Conservation (phyloP, 2,329 filamentous ascomycete genomes). For the Thermoascus crustaceus region DNA sequence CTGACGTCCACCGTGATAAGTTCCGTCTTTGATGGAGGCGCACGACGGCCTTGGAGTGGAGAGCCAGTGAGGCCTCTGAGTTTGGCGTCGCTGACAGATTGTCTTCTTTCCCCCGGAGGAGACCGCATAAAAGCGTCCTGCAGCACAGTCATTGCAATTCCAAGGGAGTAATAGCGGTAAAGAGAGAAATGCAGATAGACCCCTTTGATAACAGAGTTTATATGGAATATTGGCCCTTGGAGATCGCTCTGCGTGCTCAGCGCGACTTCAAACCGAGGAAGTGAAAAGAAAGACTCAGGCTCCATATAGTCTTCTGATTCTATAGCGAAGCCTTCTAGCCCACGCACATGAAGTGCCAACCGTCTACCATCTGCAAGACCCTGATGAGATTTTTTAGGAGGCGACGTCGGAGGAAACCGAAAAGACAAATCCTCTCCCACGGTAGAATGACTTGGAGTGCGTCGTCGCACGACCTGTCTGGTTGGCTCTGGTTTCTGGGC, state of each 20-base stretch:
- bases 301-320: conserved; percentile 81
- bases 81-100: conserved; percentile 8
- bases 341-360: conserved; percentile 69
- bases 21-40: conserved; percentile 42
- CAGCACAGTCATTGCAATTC: conserved; percentile 70
- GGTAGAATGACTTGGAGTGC: conserved; percentile 63
- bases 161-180: conserved; percentile 83
- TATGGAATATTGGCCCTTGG: conserved; percentile 78
- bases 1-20: conserved; percentile 76
- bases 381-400: conserved; percentile 33
- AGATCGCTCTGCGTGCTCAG: conserved; percentile 78
- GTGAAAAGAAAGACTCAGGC: conserved; percentile 71
- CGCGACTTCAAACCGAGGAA: conserved; percentile 81
- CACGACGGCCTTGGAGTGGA: conserved; percentile 20
- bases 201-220: conserved; percentile 72
- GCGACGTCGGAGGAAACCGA: conserved; percentile 44
- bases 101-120: conserved; percentile 11
- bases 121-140: conserved; percentile 53
- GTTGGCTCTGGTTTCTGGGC: conserved; percentile 63
- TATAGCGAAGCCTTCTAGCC: conserved; percentile 82
- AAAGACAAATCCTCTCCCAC: conserved; percentile 56
- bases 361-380: conserved; percentile 66
- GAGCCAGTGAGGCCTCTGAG: conserved; percentile 10
- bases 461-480: conserved; percentile 48
- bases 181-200: conserved; percentile 83